Conservation (phyloP, 106 monocot genomes). For the Chionographis japonica region DNA sequence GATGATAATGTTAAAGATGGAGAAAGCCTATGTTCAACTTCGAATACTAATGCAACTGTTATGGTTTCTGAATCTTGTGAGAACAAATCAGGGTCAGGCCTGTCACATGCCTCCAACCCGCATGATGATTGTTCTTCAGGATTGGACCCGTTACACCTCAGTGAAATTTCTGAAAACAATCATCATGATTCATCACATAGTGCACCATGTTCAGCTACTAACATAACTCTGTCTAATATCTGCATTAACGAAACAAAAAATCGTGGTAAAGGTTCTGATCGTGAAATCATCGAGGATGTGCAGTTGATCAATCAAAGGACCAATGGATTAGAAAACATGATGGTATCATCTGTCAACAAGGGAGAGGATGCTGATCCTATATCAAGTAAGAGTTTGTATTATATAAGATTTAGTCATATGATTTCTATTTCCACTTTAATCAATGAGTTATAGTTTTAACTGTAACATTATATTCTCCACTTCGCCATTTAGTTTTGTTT, state of each 20-base stretch:
- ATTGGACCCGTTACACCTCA: neutral
- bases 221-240: neutral
- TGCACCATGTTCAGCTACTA: conserved; percentile 14
- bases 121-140: neutral
- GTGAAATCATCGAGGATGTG: neutral
- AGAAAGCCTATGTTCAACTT: conserved; percentile 6
- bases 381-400: conserved; percentile 18
- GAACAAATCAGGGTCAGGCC: neutral
- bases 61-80: conserved; percentile 7
- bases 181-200: conserved; percentile 10
- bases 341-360: neutral
- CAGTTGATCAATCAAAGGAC: conserved; percentile 2
- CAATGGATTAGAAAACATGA: neutral
- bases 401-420: no score
- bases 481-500: neutral
- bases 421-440: no score
- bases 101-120: conserved; percentile 6
- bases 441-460: no score
- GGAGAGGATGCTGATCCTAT: conserved; percentile 4
- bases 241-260: neutral
- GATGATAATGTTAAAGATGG: conserved; percentile 1
- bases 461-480: no score
- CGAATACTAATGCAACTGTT: conserved; percentile 2
- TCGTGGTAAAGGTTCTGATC: conserved; percentile 1
- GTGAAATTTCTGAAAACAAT: conserved; percentile 11